Evolutionary conservation across 129 eudicot species (phyloP).

Genomic region (Calendula officinalis): DNA sequence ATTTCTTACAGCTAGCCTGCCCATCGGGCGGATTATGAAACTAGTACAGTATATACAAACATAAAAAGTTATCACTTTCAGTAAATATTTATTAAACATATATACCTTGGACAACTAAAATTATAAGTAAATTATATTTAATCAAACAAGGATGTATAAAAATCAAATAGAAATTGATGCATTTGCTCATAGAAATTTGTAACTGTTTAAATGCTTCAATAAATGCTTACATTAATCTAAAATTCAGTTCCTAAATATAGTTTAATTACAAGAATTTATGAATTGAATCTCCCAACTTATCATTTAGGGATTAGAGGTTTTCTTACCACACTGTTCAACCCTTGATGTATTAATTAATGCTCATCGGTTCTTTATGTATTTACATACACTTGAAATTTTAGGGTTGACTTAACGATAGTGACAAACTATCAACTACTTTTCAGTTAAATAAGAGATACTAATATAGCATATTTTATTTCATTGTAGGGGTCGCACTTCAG

Average conservation of each 20-base stretch:
- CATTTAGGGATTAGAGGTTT: conserved; percentile 34
- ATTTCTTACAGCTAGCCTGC: too few species aligned
- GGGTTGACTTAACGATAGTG: too few species aligned
- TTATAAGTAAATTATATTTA: not conserved
- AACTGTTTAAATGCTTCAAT: conserved; percentile 30
- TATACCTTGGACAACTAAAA: conserved; percentile 22
- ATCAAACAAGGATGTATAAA: conserved; percentile 14
- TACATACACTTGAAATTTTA: too few species aligned
- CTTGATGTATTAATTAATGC: too few species aligned
- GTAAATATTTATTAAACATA: not conserved
- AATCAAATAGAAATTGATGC: conserved; percentile 21
- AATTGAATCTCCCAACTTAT: conserved; percentile 24
- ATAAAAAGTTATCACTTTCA: conserved; percentile 16
- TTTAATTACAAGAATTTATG: conserved; percentile 9
- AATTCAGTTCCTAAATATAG: conserved; percentile 31
- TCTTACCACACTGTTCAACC: not conserved
- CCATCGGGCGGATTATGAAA: too few species aligned
- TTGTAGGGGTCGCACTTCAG: too few species aligned
- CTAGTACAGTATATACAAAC: too few species aligned
- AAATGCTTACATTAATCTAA: conserved; percentile 34
- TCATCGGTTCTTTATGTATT: too few species aligned
- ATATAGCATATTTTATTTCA: too few species aligned
- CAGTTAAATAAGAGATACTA: too few species aligned
- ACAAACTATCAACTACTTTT: too few species aligned
- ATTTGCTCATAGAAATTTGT: conserved; percentile 27